These are phyloP conservation scores for Leersia perrieri DNA, from an alignment of 176 grass and related monocot species.

Conservation along the genomic window DNA sequence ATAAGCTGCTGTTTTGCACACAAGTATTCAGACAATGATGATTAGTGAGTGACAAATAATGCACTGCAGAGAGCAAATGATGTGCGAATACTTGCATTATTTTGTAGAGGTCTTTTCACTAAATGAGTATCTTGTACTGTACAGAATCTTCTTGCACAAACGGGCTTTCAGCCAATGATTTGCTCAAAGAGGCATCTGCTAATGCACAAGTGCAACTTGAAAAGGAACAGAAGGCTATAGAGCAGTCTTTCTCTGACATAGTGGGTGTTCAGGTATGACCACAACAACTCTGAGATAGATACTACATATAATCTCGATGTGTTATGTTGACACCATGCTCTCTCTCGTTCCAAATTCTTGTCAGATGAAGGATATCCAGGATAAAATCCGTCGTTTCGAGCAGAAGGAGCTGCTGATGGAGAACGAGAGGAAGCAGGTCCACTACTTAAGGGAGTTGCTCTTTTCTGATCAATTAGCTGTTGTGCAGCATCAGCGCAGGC, in stretches of 20 bases:
- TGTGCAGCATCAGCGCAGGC: constrained; percentile 53
- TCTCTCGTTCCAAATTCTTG: constrained; percentile 15
- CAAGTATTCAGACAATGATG: not conserved
- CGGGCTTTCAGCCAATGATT: constrained; percentile 38
- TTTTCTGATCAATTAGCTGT: constrained; percentile 61
- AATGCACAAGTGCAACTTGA: constrained; percentile 60
- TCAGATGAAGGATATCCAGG: constrained; percentile 97
- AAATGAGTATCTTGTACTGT: constrained; percentile 15
- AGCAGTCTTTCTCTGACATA: constrained; percentile 74
- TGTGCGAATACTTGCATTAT: not conserved
- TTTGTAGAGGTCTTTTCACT: not conserved
- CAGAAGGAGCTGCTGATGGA: constrained; percentile 74
- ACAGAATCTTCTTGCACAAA: constrained; percentile 39
- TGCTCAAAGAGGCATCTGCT: constrained; percentile 50
- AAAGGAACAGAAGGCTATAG: constrained; percentile 65
- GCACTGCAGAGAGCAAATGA: not conserved
- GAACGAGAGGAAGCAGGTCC: constrained; percentile 65
- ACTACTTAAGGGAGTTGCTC: constrained; percentile 59
- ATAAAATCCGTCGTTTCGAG: constrained; percentile 78
- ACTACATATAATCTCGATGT: not conserved
- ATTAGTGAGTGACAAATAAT: not conserved
- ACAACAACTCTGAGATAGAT: not conserved
- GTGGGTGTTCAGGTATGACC: constrained; percentile 80
- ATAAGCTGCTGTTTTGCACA: constrained; percentile 17
- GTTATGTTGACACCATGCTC: constrained; percentile 5